Evolutionary conservation across 345 rosid genomes (phyloP), one percentile per base, ranked within the genome.

Genomic region (Eucalyptus curtisii): DNA sequence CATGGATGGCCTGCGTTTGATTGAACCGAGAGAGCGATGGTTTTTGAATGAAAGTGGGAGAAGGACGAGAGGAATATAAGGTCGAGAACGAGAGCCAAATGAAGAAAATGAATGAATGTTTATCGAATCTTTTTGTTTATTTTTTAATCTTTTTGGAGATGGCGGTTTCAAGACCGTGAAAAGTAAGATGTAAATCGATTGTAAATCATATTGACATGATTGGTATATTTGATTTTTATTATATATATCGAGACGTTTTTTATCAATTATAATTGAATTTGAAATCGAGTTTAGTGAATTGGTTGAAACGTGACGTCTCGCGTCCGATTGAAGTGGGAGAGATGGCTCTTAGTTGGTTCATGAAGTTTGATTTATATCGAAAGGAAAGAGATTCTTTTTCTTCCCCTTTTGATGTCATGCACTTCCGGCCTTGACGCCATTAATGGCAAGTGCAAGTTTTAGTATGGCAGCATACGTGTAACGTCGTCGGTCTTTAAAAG

Each of bases 131-230:
- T 37, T 37, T 37, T 37, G 3, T 37, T 37, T 37, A 3, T 37
- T 37, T 37, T 37, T 37, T 37, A n/a, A n/a, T n/a, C n/a, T n/a
- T n/a, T n/a, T n/a, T n/a, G n/a, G n/a, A n/a, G 33, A 27, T 13
- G 4, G 19, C 3, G 9, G 15, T 61, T 27, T 61, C 8, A 1
- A 61, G 17, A 13, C 4, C 3, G 8, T 13, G 33, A 13, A 3
- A 13, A 13, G 0, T 61, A 64, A 2, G 0, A 30, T 13, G 40
- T 4, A 7, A n/a, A 4, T 30, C 4, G 5, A 2, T 1, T 3
- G 0, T 7, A 7, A 7, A 7, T 64, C 2, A 4, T 64, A n/a
- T n/a, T 1, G 0, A 4, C 5, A n/a, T 7, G 17, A 7, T 7
- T n/a, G 0, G 2, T 64, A 7, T 7, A 0, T 14, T 2, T 14